A percentile compares a stretch with the other conserved stretches of the same genome.
phyloP scores from a whole-genome alignment of 768 basidiomycete genomes.

The Holtermanniella nyarrowii region DNA sequence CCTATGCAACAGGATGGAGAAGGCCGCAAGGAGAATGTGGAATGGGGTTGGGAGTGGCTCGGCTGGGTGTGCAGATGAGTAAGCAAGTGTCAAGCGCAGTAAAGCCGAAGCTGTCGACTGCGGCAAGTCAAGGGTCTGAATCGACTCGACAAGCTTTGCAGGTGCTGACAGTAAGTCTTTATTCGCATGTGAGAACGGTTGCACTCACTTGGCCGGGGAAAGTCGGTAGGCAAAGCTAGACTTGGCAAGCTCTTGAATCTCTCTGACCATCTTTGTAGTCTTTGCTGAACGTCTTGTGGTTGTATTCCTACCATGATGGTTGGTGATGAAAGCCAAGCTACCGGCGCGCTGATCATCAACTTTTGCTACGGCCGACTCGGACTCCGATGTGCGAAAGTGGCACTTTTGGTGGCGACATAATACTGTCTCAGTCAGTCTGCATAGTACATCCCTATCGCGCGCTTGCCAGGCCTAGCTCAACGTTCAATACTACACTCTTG shows the following conservation, averaged over 20 bases:
- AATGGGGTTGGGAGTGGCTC: constrained; percentile 57
- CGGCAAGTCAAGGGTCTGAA: constrained; percentile 60
- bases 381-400: too few species aligned
- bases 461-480: too few species aligned
- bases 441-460: too few species aligned
- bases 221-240: constrained; percentile 89
- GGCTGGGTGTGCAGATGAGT: constrained; percentile 21
- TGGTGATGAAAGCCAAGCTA: too few species aligned
- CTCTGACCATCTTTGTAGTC: constrained; percentile 39
- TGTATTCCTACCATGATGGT: constrained; percentile 1
- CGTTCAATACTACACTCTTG: too few species aligned
- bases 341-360: constrained; percentile 1
- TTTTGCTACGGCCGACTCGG: not conserved
- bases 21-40: constrained; percentile 84
- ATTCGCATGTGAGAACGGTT: constrained; percentile 1
- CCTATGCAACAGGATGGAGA: constrained; percentile 78
- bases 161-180: constrained; percentile 40
- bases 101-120: constrained; percentile 60
- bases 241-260: constrained; percentile 72
- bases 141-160: constrained; percentile 74
- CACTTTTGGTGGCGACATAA: too few species aligned
- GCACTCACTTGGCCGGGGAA: constrained; percentile 57
- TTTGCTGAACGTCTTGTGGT: constrained; percentile 6
- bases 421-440: too few species aligned
- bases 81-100: constrained; percentile 61